Base-by-base conservation (phyloP, 208 protist genomes). In the Leishmania guyanensis region DNA sequence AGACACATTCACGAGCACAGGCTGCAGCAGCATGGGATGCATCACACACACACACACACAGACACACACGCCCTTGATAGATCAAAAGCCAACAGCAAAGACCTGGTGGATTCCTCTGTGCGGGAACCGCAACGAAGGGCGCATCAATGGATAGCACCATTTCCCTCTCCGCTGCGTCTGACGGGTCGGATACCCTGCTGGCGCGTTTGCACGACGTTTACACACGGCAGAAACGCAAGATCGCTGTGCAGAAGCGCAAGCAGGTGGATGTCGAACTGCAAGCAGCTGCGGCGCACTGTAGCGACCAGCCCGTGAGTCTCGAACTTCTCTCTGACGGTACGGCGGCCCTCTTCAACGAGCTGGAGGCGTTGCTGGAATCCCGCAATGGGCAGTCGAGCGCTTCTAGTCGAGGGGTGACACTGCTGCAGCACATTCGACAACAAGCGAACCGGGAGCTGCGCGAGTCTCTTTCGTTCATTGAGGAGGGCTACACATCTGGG, bases 261-360 rank as follows among this genome's bases (percentile, higher is more conserved):
- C 69, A 89, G 60, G 56, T 85, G 51, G 88, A 93, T 36, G 46
- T 80, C 6, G 90, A 90, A 16, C 72, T 90, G 50, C 82, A 90
- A 9, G 51, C 78, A 17, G 70, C 84, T 5, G 88, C 86, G 0
- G 88, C 87, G 29, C 86, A 89, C 70, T 86, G 89, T 77, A 87
- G 89, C 62, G 87, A 88, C 60, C 81, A 94, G 1, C 87, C 90
- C 17, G 70, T 86, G 0, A 90, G 85, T 10, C 79, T 96, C 8
- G 94, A 97, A 60, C 79, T 97, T 9, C 70, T 96, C 8, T 95
- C 94, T 0, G 92, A 95, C 56, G 82, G 93, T 64, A 91, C 92
- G 14, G 80, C 79, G 0, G 3, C 86, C 22, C 83, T 92, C 36
- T 90, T 98, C 14, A 92, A 92, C 68, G 88, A 95, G 76, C 86